Evolutionary conservation across 2,329 filamentous ascomycete species (phyloP), one percentile per base, ranked within the genome.

Genomic region (Aspergillus pseudonomiae): DNA sequence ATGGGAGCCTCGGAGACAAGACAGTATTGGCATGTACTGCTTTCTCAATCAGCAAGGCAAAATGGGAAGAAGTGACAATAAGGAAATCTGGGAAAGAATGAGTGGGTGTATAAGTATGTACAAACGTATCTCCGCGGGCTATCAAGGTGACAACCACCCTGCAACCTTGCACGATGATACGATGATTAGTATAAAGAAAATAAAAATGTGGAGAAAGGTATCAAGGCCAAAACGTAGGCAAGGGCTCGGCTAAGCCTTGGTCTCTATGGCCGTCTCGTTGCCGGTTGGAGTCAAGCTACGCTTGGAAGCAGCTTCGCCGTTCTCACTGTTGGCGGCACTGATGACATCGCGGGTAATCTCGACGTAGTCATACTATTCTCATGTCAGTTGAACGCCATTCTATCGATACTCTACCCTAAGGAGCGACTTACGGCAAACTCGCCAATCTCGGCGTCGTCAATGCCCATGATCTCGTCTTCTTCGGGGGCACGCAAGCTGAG

Each of bases 391-490:
- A 63, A 19, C 39, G 28, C 7, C 2, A 32, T n/a, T 10, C 4
- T 10, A n/a, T 52, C 9, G 16, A 26, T 46, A 26, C 2, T 11
- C 28, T 48, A 24, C 26, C 46, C 46, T 4, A 6, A 36, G 48
- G 19, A 28, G 14, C 50, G 60, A 82, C 84, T 76, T 82, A 86
- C 84, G n/a, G 92, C 93, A 76, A 95, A 96, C 81, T 96, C 93
- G 76, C 93, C 93, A 73, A 96, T 92, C 79, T 97, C 93, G 28
- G 91, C 89, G 72, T 96, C 93, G 72, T 96, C 93, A 64, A 96
- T 93, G 68, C 93, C 93, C 48, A 93, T 82, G 58, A 93, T 88
- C 78, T 96, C 93, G 43, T 92, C 90, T 67, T 95, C 90, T 70
- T 92, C 89, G 16, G 82, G 84, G 0, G 89, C 89, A 57, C 93